Base-by-base conservation (phyloP, 1,284 basidiomycete genomes). In the Rhizoctonia solani region DNA sequence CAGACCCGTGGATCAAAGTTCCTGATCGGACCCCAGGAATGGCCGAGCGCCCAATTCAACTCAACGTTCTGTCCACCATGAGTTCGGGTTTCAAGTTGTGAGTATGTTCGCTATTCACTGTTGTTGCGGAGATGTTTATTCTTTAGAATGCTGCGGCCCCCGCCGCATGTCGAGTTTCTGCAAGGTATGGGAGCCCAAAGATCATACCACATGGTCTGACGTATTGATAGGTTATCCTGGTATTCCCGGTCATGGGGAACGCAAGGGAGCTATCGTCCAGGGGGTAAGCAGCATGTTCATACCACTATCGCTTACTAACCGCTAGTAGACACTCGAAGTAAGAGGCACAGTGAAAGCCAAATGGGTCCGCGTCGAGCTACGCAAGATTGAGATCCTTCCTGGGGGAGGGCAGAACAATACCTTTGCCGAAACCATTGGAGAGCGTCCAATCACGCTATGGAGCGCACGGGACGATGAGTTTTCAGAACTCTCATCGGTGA, bases 301-400 rank as follows among this genome's bases (percentile, higher is more conserved):
- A 21, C 34, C 19, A 37, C n/a, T 27, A 29, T 30, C 34, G 41
- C n/a, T 32, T 27, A n/a, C 54, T 54, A 37, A 59, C 58, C 49
- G 52, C 68, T 39, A 30, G 39, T n/a, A 46, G 44, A 34, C 53
- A 65, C 81, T 87, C 21, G 87, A 85, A 9, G 79, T 82, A 27
- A 66, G 71, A 2, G 80, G 85, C 71, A 88, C 89, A n/a, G 85
- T 90, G 73, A 94, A 93, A 80, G 90, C 90, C 25, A 92, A 93
- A 78, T 94, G 90, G 87, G 87, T 95, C 29, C 86, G 89, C 71
- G 86, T 95, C 69, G 92, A 94, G 78, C 81, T 95, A 74, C 85
- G 90, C 73, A 93, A 93, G 79, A 85, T 93, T 47, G 93, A 95
- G 77, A 87, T 84, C 1, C 80, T 92, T 50, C 90, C 90, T 1